Base-by-base conservation (phyloP, 1,284 basidiomycete genomes). In the Malassezia dermatis region DNA sequence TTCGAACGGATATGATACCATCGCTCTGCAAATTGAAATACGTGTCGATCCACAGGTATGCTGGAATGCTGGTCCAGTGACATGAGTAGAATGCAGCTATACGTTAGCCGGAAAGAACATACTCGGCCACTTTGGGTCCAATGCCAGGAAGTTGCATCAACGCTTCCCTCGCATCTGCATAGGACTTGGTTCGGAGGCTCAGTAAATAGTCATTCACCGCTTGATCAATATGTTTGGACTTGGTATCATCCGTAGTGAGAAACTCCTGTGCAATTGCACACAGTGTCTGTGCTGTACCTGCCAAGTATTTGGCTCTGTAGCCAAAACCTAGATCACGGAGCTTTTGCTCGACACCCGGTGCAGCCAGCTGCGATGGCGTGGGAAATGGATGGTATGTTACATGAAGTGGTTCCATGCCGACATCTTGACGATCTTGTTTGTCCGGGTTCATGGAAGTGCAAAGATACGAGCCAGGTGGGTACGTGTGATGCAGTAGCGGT, bases 21-120 rank as follows among this genome's bases (percentile, higher is more conserved):
- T n/a, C 60, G 65, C 37, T 65, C 67, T 0, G 71, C 71, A 45
- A 74, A 74, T 17, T 67, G 61, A 42, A 71, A 74, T 1, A 74
- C 71, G 53, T 74, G 71, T 2, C 71, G 60, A 45, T 74, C 71
- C 7, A 74, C 71, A 1, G 71, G 71, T 28, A 74, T 74, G 46
- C 59, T 63, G 2, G 62, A 62, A 2, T 62, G 56, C 41, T 94
- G 89, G 75, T 95, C 88, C 52, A 96, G 75, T 63, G 88, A 89
- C 87, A 98, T 96, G 23, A 99, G 78, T 50, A 95, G 77, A 30
- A 98, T 80, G 70, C 94, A 99, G 71, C 96, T 93, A 0, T 88
- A 89, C 0, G 21, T 46, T 12, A 28, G 19, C 11, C 2, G 27
- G 13, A 27, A 13, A 26, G 11, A 26, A 54, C 60, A 24, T 50